These are phyloP conservation scores for Wallacemonas collosoma DNA, from an alignment of 208 protist species.

Conservation along the genomic window DNA sequence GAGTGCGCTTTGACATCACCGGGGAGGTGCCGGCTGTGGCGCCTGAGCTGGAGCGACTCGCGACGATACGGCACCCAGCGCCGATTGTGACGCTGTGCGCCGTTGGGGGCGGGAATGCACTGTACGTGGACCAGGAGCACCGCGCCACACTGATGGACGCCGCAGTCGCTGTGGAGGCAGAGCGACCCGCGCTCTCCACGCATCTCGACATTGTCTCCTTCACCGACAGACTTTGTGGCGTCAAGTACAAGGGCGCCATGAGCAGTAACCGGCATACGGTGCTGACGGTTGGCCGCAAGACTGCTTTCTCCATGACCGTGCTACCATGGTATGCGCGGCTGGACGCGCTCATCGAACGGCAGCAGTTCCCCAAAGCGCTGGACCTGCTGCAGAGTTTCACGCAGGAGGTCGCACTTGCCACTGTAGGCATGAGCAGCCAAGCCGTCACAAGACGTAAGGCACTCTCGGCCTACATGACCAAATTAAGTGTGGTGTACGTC, in stretches of 20 bases:
- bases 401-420: constrained; percentile 61
- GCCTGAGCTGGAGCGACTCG: constrained; percentile 37
- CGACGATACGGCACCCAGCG: constrained; percentile 26
- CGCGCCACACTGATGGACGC: constrained; percentile 56
- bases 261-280: constrained; percentile 31
- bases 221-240: constrained; percentile 28
- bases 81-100: constrained; percentile 49
- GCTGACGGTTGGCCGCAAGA: constrained; percentile 40
- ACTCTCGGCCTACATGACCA: constrained; percentile 51
- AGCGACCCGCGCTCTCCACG: constrained; percentile 34
- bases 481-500: constrained; percentile 47
- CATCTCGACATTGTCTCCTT: constrained; percentile 44
- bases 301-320: constrained; percentile 46
- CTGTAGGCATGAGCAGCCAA: constrained; percentile 51
- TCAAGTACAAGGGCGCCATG: constrained; percentile 41
- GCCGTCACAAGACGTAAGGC: constrained; percentile 30
- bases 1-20: constrained; percentile 31
- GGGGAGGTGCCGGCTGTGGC: constrained; percentile 7
- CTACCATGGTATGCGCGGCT: constrained; percentile 73
- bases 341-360: constrained; percentile 42
- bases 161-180: constrained; percentile 52
- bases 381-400: constrained; percentile 63
- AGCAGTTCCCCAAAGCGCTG: constrained; percentile 54
- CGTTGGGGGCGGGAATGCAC: constrained; percentile 39
- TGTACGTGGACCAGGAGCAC: constrained; percentile 50